Percentiles rank a stretch among this genome's conserved stretches.
Evolutionary conservation across 225 moss, liverwort and hornwort species (phyloP).

Genomic region (Ulota crispa): DNA sequence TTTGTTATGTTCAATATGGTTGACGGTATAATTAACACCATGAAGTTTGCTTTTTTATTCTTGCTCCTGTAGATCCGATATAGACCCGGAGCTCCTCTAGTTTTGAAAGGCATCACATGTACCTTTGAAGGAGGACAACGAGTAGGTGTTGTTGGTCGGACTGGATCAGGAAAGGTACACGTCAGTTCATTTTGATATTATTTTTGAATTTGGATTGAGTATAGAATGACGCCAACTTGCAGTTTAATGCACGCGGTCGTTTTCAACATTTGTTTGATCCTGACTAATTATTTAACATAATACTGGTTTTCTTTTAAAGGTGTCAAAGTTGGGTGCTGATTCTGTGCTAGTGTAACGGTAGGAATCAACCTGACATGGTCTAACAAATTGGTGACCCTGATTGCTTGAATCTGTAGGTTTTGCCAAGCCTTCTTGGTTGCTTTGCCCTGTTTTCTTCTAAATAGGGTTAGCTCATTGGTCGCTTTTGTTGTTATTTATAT

Average conservation of each 20-base stretch:
- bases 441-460: too few relatives aligned
- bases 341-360: too few relatives aligned
- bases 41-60: neutral
- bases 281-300: neutral
- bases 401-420: neutral
- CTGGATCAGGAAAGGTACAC: conserved; percentile 58
- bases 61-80: conserved; percentile 57
- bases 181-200: neutral
- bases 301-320: neutral
- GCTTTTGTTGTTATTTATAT: neutral
- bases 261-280: neutral
- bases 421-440: too few relatives aligned
- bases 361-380: neutral
- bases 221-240: neutral
- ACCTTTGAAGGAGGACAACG: conserved; percentile 63
- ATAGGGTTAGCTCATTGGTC: too few relatives aligned
- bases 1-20: neutral
- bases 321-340: neutral
- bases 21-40: neutral
- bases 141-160: conserved; percentile 80
- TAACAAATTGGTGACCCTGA: neutral
- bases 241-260: neutral
- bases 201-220: neutral
- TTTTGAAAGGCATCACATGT: conserved; percentile 70
- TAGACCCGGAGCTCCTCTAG: conserved; percentile 63